phyloP scores from a whole-genome alignment of 2,329 filamentous ascomycete species.

The Aspergillus spinulosporus region DNA sequence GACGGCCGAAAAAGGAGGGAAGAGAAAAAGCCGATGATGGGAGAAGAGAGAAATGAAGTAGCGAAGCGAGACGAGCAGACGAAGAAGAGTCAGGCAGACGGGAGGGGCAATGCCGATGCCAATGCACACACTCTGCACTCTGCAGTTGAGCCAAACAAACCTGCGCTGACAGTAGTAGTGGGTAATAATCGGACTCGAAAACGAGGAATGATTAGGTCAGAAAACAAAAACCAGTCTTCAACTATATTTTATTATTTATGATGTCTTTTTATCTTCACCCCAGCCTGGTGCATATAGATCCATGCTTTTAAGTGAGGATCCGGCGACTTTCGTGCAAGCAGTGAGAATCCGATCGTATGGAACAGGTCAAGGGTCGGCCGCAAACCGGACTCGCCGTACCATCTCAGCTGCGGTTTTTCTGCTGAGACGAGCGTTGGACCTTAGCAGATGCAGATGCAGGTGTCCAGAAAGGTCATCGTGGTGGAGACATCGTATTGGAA shows the following conservation, averaged over 20 bases:
- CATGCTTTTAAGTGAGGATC: constrained; percentile 7
- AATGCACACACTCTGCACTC: background rate
- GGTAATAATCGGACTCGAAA: constrained; percentile 1
- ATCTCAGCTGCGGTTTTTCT: constrained; percentile 24
- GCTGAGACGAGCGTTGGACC: constrained; percentile 6
- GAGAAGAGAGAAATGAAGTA: constrained; percentile 13
- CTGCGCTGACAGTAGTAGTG: background rate
- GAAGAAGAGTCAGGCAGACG: constrained; percentile 6
- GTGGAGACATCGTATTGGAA: constrained; percentile 14
- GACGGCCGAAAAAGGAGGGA: constrained; percentile 17
- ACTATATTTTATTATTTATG: background rate
- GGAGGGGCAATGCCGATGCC: constrained; percentile 19
- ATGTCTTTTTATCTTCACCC: background rate
- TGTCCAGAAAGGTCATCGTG: constrained; percentile 26
- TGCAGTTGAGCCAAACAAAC: constrained; percentile 1
- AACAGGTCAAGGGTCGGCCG: constrained; percentile 20
- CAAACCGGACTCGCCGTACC: constrained; percentile 25
- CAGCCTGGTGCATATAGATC: constrained; percentile 1
- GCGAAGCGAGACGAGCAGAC: background rate
- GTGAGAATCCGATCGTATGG: constrained; percentile 29
- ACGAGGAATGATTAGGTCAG: constrained; percentile 1
- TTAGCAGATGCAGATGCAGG: constrained; percentile 23
- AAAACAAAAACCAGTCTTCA: background rate
- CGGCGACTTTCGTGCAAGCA: constrained; percentile 23
- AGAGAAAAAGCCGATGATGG: constrained; percentile 17